phyloP scores from a whole-genome alignment of 2,329 filamentous ascomycete species.

The Calycina marina region DNA sequence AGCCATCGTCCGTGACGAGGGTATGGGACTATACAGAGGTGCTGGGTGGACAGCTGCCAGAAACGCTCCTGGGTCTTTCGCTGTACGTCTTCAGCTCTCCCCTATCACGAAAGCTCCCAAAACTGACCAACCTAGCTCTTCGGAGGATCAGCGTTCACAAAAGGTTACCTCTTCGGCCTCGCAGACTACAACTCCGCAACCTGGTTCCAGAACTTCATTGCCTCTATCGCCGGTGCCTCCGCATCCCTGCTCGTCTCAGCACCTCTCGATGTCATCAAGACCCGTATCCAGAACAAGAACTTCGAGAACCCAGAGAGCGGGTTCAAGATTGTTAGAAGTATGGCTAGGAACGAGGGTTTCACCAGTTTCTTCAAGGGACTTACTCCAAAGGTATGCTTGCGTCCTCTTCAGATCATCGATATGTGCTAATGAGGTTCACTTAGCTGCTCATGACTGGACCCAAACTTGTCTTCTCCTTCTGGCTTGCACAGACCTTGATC shows the following conservation, averaged over 20 bases:
- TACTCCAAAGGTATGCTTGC: slow-evolving; percentile 58
- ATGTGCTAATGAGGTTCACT: neutral
- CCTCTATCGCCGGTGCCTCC: slow-evolving; percentile 86
- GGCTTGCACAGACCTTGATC: slow-evolving; percentile 96
- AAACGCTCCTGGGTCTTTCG: slow-evolving; percentile 94
- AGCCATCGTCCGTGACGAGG: slow-evolving; percentile 83
- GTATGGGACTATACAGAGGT: slow-evolving; percentile 87
- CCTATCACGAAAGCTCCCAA: too few relatives aligned
- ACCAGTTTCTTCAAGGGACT: slow-evolving; percentile 94
- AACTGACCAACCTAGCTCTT: slow-evolving; percentile 60
- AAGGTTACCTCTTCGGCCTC: slow-evolving; percentile 86
- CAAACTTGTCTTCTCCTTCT: slow-evolving; percentile 99
- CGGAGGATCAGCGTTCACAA: slow-evolving; percentile 91
- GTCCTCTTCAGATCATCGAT: neutral
- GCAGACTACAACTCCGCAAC: slow-evolving; percentile 88
- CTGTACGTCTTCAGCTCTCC: slow-evolving; percentile 58
- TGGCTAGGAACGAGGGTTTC: slow-evolving; percentile 81
- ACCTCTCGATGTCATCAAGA: slow-evolving; percentile 95
- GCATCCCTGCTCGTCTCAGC: slow-evolving; percentile 95
- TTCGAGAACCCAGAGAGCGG: slow-evolving; percentile 96
- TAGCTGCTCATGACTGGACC: slow-evolving; percentile 94
- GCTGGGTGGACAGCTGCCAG: slow-evolving; percentile 96
- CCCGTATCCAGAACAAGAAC: slow-evolving; percentile 94
- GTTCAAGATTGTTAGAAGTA: slow-evolving; percentile 80
- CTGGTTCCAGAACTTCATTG: slow-evolving; percentile 95